A percentile compares a stretch with the other conserved stretches of the same genome.
phyloP scores from a whole-genome alignment of 2,329 filamentous ascomycete species.

The Fusarium sp. region DNA sequence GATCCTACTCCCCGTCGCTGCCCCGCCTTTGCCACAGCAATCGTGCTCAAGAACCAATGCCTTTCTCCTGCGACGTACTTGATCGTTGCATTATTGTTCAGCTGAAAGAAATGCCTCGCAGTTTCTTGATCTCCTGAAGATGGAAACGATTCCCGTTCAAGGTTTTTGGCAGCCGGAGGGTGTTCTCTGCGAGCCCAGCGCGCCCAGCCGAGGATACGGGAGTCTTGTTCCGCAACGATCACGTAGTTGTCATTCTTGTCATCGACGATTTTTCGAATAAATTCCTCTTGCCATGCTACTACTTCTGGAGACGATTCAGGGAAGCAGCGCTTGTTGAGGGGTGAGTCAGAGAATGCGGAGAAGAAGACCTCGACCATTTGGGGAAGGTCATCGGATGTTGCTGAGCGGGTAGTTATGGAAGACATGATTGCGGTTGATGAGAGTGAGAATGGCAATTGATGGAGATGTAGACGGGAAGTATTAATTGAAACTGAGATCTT shows the following conservation, averaged over 20 bases:
- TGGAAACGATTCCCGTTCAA: constrained; percentile 43
- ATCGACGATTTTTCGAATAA: constrained; percentile 36
- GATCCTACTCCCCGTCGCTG: constrained; percentile 51
- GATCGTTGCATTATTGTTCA: constrained; percentile 39
- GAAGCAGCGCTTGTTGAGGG: constrained; percentile 49
- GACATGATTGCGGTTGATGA: constrained; percentile 22
- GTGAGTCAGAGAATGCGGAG: constrained; percentile 47
- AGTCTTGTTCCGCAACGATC: constrained; percentile 44
- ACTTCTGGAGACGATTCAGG: constrained; percentile 43
- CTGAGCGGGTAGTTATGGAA: constrained; percentile 51
- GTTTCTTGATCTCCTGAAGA: constrained; percentile 46
- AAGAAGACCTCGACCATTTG: constrained; percentile 47
- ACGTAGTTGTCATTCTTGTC: constrained; percentile 48
- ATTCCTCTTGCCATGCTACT: constrained; percentile 31
- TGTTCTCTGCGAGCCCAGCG: constrained; percentile 50
- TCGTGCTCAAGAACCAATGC: constrained; percentile 51
- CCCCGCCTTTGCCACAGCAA: constrained; percentile 48
- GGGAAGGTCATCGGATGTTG: constrained; percentile 49
- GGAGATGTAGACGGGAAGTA: neutral
- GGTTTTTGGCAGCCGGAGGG: constrained; percentile 34
- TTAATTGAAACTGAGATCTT: neutral
- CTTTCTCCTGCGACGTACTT: constrained; percentile 43
- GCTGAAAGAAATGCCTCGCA: constrained; percentile 56
- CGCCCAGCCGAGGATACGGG: constrained; percentile 47
- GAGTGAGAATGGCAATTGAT: neutral